A percentile compares a stretch with the other conserved stretches of the same genome.
Evolutionary conservation across 768 basidiomycete genomes (phyloP).

Genomic region (Rhizopogon rudus): DNA sequence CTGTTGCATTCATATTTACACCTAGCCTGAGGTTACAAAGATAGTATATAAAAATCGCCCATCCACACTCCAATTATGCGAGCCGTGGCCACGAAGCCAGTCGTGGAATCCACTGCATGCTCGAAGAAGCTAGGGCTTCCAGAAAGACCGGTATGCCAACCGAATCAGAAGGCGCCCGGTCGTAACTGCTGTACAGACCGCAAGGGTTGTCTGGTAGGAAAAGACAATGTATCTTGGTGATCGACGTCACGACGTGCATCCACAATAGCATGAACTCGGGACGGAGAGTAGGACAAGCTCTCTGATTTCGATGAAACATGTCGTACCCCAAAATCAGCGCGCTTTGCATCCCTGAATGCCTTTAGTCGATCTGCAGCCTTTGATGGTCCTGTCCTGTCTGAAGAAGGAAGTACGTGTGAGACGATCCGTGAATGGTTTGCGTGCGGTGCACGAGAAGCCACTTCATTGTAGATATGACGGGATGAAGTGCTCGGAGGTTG

Average conservation of each 20-base stretch:
- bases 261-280: neutral
- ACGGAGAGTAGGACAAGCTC: neutral
- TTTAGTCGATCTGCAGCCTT: slow-evolving; percentile 43
- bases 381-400: slow-evolving; percentile 19
- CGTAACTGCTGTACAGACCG: neutral
- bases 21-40: no score
- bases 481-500: slow-evolving; percentile 20
- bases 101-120: neutral
- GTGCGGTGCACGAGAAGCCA: slow-evolving; percentile 10
- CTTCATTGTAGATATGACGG: slow-evolving; percentile 34
- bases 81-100: no score
- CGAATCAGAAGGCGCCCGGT: slow-evolving; percentile 5
- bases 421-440: neutral
- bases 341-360: slow-evolving; percentile 47
- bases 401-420: slow-evolving; percentile 10
- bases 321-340: slow-evolving; percentile 18
- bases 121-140: neutral
- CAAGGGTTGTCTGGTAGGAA: neutral
- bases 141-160: neutral
- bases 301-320: neutral
- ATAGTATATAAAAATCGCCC: neutral
- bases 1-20: no score
- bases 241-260: neutral
- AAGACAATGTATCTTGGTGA: neutral
- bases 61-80: neutral